Evolutionary conservation across 176 grass and related monocot species (phyloP), one percentile per base, ranked within the genome.

Genomic region (Phoenix roebelenii): DNA sequence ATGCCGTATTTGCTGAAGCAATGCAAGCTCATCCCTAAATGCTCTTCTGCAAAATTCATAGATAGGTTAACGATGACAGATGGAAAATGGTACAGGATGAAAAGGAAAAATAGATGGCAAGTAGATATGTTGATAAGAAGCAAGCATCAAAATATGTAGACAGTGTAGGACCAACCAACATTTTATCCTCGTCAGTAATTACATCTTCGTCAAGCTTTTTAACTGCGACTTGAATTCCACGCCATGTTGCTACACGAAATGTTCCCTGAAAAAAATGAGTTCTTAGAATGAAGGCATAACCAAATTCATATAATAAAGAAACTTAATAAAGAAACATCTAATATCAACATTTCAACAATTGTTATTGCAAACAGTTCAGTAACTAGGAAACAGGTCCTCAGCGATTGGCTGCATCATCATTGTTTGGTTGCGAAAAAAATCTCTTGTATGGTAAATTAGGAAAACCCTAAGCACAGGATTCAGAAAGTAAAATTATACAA

Each of bases 1-100:
- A 85, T 98, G 93, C 5, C 93, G 81, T 76, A 98, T 76, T 65
- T 88, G 76, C 73, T 92, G 93, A 60, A 98, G 76, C 68, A 92
- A 81, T 1, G 85, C 78, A 68, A 98, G 93, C 55, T 98, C 93
- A 66, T 98, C 79, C 67, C 85, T 92, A 79, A 98, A 98, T 23
- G 87, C 81, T 26, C 55, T 73, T 59, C 93, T 92, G 87, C 35
- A 74, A 70, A 55, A 68, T 5, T 58, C 48, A 71, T 25, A 52
- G 54, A 56, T 3, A 68, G 22, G 52, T 76, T 49, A 7, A 58
- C 72, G 49, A 49, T 76, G 57, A 85, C 49, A 26, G 32, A 76
- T 68, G 51, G 44, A 58, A 10, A 51, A 63, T 25, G 35, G 35
- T 12, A 44, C 51, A 35, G 6, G 20, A 18, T 54, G 0, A 7